phyloP scores from a whole-genome alignment of 352 stramenopile genomes.

The Pythium sp. region DNA sequence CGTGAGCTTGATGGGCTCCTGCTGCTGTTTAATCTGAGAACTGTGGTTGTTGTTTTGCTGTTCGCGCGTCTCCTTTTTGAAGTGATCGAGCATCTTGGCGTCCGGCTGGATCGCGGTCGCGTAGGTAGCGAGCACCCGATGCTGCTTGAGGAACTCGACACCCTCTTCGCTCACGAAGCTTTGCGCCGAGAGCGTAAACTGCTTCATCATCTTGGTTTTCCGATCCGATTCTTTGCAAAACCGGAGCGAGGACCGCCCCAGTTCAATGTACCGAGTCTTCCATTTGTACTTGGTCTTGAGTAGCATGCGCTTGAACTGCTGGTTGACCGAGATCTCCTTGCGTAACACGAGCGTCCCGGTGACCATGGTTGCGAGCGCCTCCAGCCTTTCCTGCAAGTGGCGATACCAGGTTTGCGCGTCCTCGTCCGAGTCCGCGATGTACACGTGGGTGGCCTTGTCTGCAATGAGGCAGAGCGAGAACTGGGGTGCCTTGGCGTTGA shows the following conservation, averaged over 20 bases:
- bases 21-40: not conserved
- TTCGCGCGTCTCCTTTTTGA: constrained; percentile 32
- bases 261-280: constrained; percentile 51
- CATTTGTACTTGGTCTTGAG: constrained; percentile 71
- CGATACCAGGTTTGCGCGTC: constrained; percentile 49
- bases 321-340: constrained; percentile 40
- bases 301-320: constrained; percentile 54
- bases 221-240: constrained; percentile 47
- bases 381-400: constrained; percentile 47
- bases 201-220: constrained; percentile 58
- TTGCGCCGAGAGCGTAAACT: constrained; percentile 55
- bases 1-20: constrained; percentile 8
- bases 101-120: constrained; percentile 35
- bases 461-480: constrained; percentile 66
- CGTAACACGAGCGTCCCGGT: constrained; percentile 45
- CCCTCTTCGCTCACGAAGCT: constrained; percentile 59
- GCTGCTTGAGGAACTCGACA: constrained; percentile 47
- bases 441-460: constrained; percentile 57
- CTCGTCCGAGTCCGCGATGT: constrained; percentile 45
- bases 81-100: constrained; percentile 28
- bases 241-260: constrained; percentile 48
- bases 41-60: constrained; percentile 17
- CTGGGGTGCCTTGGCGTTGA: constrained; percentile 50
- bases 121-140: constrained; percentile 35
- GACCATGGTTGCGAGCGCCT: constrained; percentile 50